Conservation (phyloP, 768 basidiomycete species). For the Trametes coccinea region DNA sequence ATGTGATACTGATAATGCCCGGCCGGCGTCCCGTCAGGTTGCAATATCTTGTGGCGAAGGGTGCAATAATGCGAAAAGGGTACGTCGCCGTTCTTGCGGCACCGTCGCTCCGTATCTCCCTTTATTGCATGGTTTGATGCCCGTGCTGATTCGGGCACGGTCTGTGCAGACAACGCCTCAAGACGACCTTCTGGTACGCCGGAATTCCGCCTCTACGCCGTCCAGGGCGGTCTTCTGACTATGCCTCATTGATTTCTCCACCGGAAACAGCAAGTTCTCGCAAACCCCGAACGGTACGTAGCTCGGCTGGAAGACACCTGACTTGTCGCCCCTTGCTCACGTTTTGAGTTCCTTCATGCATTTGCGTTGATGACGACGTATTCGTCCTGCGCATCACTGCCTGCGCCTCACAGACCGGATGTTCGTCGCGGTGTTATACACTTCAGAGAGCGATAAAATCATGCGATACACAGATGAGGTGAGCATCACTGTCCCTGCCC, state of each 20-base stretch:
- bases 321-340: background rate
- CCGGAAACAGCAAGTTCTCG: slow-evolving; percentile 64
- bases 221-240: slow-evolving; percentile 8
- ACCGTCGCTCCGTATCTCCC: slow-evolving; percentile 1
- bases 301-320: slow-evolving; percentile 2
- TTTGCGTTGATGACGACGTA: background rate
- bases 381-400: background rate
- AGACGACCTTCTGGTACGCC: slow-evolving; percentile 79
- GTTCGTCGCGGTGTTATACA: slow-evolving; percentile 82
- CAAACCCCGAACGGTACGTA: slow-evolving; percentile 51
- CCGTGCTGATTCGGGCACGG: slow-evolving; percentile 20
- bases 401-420: slow-evolving; percentile 53
- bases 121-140: slow-evolving; percentile 25
- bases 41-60: slow-evolving; percentile 86
- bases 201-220: slow-evolving; percentile 10
- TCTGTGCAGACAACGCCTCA: slow-evolving; percentile 66
- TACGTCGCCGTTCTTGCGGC: slow-evolving; percentile 37
- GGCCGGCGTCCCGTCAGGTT: slow-evolving; percentile 46
- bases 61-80: slow-evolving; percentile 86
- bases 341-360: background rate
- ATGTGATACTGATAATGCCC: background rate
- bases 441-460: slow-evolving; percentile 69
- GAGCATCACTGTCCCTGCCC: slow-evolving; percentile 20
- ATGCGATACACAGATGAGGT: slow-evolving; percentile 86
- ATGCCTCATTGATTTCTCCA: background rate